Evolutionary conservation across 495 filamentous ascomycete species (phyloP), one percentile per base, ranked within the genome.

Genomic region (Delitschia confertaspora): DNA sequence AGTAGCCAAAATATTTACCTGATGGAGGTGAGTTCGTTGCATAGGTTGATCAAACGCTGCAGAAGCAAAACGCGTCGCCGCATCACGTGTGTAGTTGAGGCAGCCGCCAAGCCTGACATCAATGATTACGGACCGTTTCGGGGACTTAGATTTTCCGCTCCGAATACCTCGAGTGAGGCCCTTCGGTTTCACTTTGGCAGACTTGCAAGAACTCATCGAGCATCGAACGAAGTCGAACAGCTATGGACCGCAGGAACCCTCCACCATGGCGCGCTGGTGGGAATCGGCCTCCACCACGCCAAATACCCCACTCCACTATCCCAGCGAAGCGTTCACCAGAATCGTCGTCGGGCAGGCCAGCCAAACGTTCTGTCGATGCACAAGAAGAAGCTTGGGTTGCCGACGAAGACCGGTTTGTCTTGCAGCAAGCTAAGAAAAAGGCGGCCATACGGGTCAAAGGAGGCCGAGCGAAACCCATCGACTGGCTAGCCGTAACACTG

Each of bases 351-450:
- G 37, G 38, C 16, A 11, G 33, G 10, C 37, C 49, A 2, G 13
- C 45, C 8, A 49, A 49, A 21, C 51, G 51, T 14, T 45, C 51
- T 3, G 41, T 40, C 9, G 58, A 63, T 34, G 57, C 56, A 17
- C 57, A 64, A 35, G 65, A 68, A 50, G 65, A 57, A 33, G 64
- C 63, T 11, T 99, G 93, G 75, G 81, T 99, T 17, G 80, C 88
- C 38, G 84, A 91, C 58, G 91, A 99, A 63, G 91, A 96, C 65
- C 75, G 82, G 39, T 99, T 99, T 57, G 91, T 99, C 16, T 69
- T 99, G 50, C 88, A 88, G 61, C 91, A 99, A 61, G 82, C 91
- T 19, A 96, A 95, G 68, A 96, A 93, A 69, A 96, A 95, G 69
- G 89, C 91, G 26, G 85, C 87, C 55, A 93, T 99, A 43, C 80